Base-by-base conservation (phyloP, 176 grass and related monocot genomes). In the Oryza meridionalis region DNA sequence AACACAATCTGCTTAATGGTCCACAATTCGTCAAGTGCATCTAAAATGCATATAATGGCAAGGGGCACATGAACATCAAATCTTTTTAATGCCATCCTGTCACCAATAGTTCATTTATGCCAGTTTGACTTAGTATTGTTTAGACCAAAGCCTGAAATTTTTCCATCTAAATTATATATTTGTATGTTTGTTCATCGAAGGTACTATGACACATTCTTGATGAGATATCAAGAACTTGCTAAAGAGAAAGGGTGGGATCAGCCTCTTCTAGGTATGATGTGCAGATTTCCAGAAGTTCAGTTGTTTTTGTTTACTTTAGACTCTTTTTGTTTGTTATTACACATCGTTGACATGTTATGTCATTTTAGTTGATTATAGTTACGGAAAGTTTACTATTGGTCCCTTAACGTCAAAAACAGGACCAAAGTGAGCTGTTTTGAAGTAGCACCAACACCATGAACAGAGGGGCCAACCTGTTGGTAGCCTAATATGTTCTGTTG, bases 131-230 rank as follows among this genome's bases (percentile, higher is more conserved):
- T 38, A 5, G 15, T 84, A 75, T 53, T 21, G 27, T 77, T 50
- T 10, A 84, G 73, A 43, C 2, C 9, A 43, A 43, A 43, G 42
- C 42, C 17, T 2, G 31, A 51, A 50, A 12, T 33, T 67, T 26
- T 25, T 7, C 14, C 10, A 13, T 82, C 47, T 83, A 17, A 86
- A 86, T 76, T 76, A 29, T 68, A 38, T 2, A 16, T 88, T 65
- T 82, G 4, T 37, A 21, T 76, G 65, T 70, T 76, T 72, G 9
- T 50, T 29, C 65, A 42, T 72, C 35, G 9, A 78, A 98, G 96
- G 38, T 98, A 98, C 81, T 98, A 98, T 66, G 96, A 98, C 86
- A 92, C 87, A 51, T 94, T 96, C 85, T 82, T 98, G 73, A 77
- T 84, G 81, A 95, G 87, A 89, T 98, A 94, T 63, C 91, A 89